Base-by-base conservation (phyloP, 2,329 filamentous ascomycete species). In the Fusarium verticillioides region DNA sequence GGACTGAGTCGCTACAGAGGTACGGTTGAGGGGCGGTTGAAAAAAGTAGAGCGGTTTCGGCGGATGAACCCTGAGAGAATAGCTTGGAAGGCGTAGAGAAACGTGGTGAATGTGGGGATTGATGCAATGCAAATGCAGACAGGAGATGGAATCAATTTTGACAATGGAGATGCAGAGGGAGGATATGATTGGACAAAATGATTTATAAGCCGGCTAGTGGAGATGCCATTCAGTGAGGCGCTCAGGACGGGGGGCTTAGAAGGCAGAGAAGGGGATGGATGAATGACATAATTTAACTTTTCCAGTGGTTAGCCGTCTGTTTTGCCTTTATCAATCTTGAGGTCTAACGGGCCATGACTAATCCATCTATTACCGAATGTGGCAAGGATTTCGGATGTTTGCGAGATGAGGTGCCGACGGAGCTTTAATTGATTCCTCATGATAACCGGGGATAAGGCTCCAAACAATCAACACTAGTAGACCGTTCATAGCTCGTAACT, bases 391-490 rank as follows among this genome's bases (percentile, higher is more conserved):
- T 42, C 58, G 62, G 53, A n/a, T 60, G 23, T 37, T 49, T 30
- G 28, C 28, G 39, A 56, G 49, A 40, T 39, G 57, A 44, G 49
- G 32, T 44, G 19, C 50, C 56, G 37, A 63, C 13, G 39, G 12
- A 52, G 60, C n/a, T 42, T 43, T 46, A 44, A 71, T 64, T 74
- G 71, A 74, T 74, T 74, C 72, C 71, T 74, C 72, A 74, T 72
- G 44, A 74, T 30, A 60, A 37, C 66, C 37, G 44, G 54, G 65
- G 53, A 62, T 42, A 73, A 34, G 65, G 30, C 43, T 28, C 37
- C 34, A 34, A 54, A 40, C 23, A 54, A 40, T 40, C 26, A 30
- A 37, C 47, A 52, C 23, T 39, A 49, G 39, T 40, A 37, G 23
- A 37, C 42, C 23, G 16, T 10, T 30, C 21, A 36, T 36, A 49